Evolutionary conservation across 805 yeast genomes (phyloP), one percentile per base, ranked within the genome.

Genomic region (Wickerhamiella sergipiensis): DNA sequence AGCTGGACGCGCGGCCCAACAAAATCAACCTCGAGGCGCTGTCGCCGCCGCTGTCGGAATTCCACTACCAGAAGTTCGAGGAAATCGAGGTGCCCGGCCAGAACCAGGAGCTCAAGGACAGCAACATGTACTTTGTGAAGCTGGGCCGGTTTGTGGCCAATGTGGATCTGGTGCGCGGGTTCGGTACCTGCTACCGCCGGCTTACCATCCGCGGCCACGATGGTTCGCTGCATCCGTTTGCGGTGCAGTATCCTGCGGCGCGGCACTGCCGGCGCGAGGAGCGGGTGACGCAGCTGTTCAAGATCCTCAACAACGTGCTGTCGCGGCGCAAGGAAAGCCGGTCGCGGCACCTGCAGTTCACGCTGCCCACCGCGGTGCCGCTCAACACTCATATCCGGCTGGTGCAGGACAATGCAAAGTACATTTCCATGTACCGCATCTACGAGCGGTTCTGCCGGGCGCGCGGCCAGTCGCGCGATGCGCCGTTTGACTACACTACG

Each of bases 1-100:
- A 85, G 63, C 74, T 92, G 53, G 97, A 92, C 64, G 75, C 95
- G 56, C 76, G 94, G 52, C 82, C 87, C 51, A 77, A 81, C 26
- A 78, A 79, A 58, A 84, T 88, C 47, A 84, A 88, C 58, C 68
- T 92, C 55, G 98, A 92, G 67, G 80, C 88, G 52, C 73, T 92
- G 55, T 88, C 97, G 61, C 96, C 97, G 15, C 97, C 90, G 59
- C 73, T 92, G 65, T 83, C 95, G 64, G 96, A 89, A 64, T 92
- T 94, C 78, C 98, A 92, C 67, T 95, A 92, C 65, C 97, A 92
- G 65, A 90, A 88, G 67, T 92, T 92, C 63, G 99, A 92, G 65
- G 98, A 92, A 47, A 86, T 92, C 52, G 98, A 92, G 65, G 81
- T 92, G 52, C 98, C 98, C 0, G 98, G 99, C 1, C 99, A 92